Evolutionary conservation across 345 rosid genomes (phyloP).

Genomic region (Cochlearia excelsa): DNA sequence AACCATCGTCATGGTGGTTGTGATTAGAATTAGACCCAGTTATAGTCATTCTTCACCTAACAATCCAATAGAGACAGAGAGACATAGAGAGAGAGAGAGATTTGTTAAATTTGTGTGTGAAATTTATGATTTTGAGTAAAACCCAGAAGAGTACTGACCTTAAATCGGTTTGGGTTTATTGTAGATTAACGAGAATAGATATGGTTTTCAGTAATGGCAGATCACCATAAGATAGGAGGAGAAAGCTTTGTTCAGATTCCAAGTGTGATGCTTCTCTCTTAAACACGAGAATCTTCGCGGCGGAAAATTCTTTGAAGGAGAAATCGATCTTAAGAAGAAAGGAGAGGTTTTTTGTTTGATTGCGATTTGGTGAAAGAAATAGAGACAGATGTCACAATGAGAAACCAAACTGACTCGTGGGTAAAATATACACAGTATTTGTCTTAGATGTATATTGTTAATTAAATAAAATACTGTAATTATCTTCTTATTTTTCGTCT

Average conservation of each 20-base stretch:
- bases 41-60: constrained; percentile 41
- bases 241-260: background rate
- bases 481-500: too few species aligned
- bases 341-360: background rate
- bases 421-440: background rate
- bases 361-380: constrained; percentile 13
- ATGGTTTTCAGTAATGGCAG: constrained; percentile 17
- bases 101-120: background rate
- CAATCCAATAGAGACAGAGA: constrained; percentile 18
- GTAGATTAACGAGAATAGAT: constrained; percentile 7
- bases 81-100: background rate
- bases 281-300: constrained; percentile 6
- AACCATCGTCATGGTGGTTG: constrained; percentile 57
- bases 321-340: constrained; percentile 21
- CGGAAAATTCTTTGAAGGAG: constrained; percentile 1
- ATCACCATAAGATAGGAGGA: constrained; percentile 7
- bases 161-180: constrained; percentile 27
- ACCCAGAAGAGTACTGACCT: constrained; percentile 36
- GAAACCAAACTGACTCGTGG: constrained; percentile 23
- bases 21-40: constrained; percentile 47
- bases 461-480: too few species aligned
- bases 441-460: too few species aligned
- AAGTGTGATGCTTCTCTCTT: background rate
- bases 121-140: constrained; percentile 20
- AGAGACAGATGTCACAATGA: background rate